phyloP scores from a whole-genome alignment of 805 yeast genomes.

The Cyberlindnera samutprakarnensis region DNA sequence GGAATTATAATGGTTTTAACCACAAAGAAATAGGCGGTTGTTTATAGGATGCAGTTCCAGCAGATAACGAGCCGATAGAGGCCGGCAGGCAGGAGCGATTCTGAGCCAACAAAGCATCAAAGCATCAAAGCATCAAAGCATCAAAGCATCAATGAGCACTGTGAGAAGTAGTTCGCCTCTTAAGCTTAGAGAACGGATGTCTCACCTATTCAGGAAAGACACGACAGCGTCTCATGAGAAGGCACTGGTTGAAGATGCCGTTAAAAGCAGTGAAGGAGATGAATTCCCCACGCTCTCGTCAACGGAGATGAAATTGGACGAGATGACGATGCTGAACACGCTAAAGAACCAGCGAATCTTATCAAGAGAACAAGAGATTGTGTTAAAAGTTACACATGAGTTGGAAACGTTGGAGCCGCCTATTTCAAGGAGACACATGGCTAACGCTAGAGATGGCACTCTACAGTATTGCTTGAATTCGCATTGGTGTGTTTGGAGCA shows the following conservation, averaged over 20 bases:
- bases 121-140: no score
- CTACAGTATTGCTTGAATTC: no score
- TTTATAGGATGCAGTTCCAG: no score
- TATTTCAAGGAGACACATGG: no score
- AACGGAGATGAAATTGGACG: conserved; percentile 1
- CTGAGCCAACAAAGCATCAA: no score
- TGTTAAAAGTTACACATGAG: background rate
- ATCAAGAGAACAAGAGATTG: background rate
- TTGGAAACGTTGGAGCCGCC: no score
- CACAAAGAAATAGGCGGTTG: no score
- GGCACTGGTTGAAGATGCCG: background rate
- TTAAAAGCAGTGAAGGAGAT: background rate
- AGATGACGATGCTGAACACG: conserved; percentile 1
- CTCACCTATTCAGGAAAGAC: conserved; percentile 1
- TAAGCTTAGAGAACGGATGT: conserved; percentile 1
- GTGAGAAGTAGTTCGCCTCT: background rate
- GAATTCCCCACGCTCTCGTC: background rate
- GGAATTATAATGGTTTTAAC: no score
- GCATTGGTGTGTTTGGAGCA: conserved; percentile 2
- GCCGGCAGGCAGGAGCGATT: no score
- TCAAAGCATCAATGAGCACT: background rate
- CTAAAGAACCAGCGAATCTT: conserved; percentile 2
- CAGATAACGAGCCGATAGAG: no score
- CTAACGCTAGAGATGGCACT: no score
- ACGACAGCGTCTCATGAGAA: no score